Conservation (phyloP, 805 yeast genomes). For the Candida maris region DNA sequence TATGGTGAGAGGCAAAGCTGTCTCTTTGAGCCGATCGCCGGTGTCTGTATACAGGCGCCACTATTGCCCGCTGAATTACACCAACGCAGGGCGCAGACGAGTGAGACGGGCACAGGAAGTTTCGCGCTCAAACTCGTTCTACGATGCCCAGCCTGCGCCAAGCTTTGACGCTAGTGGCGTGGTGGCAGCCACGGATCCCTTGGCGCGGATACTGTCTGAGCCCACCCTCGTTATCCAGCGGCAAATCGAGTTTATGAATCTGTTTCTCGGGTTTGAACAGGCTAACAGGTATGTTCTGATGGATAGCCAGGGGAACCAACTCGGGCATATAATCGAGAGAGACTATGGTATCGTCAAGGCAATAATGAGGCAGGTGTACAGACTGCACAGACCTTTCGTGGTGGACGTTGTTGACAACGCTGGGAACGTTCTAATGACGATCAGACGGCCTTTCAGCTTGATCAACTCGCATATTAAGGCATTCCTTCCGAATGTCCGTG, state of each 20-base stretch:
- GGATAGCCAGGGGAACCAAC: constrained; percentile 66
- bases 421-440: constrained; percentile 59
- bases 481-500: constrained; percentile 49
- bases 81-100: too few relatives aligned
- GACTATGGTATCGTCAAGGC: constrained; percentile 67
- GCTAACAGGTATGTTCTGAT: constrained; percentile 73
- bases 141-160: constrained; percentile 28
- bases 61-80: constrained; percentile 22
- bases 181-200: constrained; percentile 54
- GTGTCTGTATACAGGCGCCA: too few relatives aligned
- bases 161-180: constrained; percentile 38
- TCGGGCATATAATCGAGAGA: constrained; percentile 82
- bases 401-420: constrained; percentile 66
- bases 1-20: too few relatives aligned
- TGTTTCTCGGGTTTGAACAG: constrained; percentile 87
- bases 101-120: too few relatives aligned
- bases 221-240: constrained; percentile 88
- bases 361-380: constrained; percentile 77
- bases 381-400: constrained; percentile 81
- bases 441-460: constrained; percentile 79
- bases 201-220: constrained; percentile 60
- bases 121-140: too few relatives aligned
- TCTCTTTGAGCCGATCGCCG: too few relatives aligned
- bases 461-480: constrained; percentile 86
- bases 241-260: constrained; percentile 82